These are phyloP conservation scores for Dalbergia cochinchinensis DNA, from an alignment of 306 rosid species.

Conservation along the genomic window DNA sequence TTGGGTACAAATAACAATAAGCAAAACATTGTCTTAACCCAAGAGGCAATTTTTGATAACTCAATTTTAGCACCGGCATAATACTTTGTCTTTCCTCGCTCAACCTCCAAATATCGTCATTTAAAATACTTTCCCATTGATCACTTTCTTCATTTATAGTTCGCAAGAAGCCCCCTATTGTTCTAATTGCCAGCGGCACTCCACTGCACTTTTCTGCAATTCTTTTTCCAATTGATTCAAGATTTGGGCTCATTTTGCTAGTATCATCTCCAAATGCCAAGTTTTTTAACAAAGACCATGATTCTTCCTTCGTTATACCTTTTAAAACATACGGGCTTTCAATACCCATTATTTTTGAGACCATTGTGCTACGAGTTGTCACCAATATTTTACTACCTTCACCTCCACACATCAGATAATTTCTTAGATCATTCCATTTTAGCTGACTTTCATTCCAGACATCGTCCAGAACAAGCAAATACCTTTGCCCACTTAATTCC, in stretches of 20 bases:
- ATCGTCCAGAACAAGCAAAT: too few species aligned
- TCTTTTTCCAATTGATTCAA: background rate
- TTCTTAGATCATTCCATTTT: too few species aligned
- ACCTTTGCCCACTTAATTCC: too few species aligned
- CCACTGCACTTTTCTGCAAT: conserved; percentile 24
- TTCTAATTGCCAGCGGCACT: background rate
- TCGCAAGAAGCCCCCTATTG: background rate
- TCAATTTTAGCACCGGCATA: background rate
- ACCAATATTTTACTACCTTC: too few species aligned
- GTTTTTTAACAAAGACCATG: background rate
- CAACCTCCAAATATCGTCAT: too few species aligned
- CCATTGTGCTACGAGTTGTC: background rate
- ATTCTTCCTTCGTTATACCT: background rate
- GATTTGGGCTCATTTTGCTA: background rate
- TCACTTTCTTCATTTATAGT: background rate
- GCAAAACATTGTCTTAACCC: conserved; percentile 12
- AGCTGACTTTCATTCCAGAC: too few species aligned
- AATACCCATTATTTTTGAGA: conserved; percentile 10
- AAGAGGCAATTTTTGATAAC: background rate
- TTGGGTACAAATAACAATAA: conserved; percentile 22
- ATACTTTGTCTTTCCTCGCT: too few species aligned
- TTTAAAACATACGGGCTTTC: background rate
- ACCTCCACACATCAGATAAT: too few species aligned
- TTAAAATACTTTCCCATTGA: too few species aligned
- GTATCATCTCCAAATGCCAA: background rate